Evolutionary conservation across 352 stramenopile species (phyloP).

Genomic region (Phytophthora chlamydospora): DNA sequence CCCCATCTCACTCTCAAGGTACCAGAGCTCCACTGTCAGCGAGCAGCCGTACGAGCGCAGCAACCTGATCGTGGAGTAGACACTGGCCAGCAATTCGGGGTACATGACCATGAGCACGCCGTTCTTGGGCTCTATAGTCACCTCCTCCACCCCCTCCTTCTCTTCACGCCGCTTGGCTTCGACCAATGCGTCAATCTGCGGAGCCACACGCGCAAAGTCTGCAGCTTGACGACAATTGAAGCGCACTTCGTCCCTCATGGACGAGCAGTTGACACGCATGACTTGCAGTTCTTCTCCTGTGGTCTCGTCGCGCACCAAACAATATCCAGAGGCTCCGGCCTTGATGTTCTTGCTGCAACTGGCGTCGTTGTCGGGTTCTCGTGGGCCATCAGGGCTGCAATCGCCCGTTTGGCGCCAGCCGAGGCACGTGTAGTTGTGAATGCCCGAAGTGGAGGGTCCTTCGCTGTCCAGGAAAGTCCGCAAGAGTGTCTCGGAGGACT

Average conservation of each 20-base stretch:
- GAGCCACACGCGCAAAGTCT: slow-evolving; percentile 46
- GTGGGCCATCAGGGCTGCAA: slow-evolving; percentile 28
- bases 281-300: slow-evolving; percentile 35
- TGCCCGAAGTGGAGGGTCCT: slow-evolving; percentile 9
- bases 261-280: slow-evolving; percentile 42
- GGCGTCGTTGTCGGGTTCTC: slow-evolving; percentile 24
- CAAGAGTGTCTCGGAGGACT: slow-evolving; percentile 17
- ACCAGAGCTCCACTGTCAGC: slow-evolving; percentile 62
- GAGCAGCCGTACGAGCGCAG: slow-evolving; percentile 39
- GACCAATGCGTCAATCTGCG: slow-evolving; percentile 26
- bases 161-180: slow-evolving; percentile 11
- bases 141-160: background rate
- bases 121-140: slow-evolving; percentile 14
- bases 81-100: slow-evolving; percentile 41
- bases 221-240: slow-evolving; percentile 51
- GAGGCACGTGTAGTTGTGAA: slow-evolving; percentile 26
- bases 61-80: slow-evolving; percentile 46
- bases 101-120: slow-evolving; percentile 62
- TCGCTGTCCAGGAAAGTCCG: slow-evolving; percentile 26
- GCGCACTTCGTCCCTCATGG: slow-evolving; percentile 25
- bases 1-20: slow-evolving; percentile 41
- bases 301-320: slow-evolving; percentile 28
- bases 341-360: slow-evolving; percentile 30
- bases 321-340: slow-evolving; percentile 25
- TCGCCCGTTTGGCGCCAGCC: slow-evolving; percentile 29